phyloP scores from a whole-genome alignment of 2,329 filamentous ascomycete species.

The Exophiala xenobiotica region DNA sequence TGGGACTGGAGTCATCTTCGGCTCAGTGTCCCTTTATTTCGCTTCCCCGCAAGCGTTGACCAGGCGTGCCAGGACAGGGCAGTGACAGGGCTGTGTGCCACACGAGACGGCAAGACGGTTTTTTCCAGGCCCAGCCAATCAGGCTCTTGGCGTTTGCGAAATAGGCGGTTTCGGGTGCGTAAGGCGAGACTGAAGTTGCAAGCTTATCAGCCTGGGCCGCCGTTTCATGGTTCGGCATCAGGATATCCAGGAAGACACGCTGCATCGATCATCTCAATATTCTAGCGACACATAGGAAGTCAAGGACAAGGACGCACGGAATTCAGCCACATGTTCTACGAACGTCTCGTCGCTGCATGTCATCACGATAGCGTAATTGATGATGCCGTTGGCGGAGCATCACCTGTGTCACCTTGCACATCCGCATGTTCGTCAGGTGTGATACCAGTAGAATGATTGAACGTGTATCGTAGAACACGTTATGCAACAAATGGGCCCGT shows the following conservation, averaged over 20 bases:
- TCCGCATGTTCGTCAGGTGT: not conserved
- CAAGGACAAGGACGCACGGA: not conserved
- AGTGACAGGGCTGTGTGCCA: not conserved
- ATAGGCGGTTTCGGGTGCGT: not conserved
- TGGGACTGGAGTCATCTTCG: constrained; percentile 2
- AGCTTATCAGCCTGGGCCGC: no score
- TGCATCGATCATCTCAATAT: not conserved
- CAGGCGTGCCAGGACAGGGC: no score
- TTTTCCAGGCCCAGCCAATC: not conserved
- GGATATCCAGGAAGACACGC: not conserved
- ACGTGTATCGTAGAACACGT: not conserved
- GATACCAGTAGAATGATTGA: not conserved
- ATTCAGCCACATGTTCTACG: not conserved
- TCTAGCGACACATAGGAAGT: not conserved
- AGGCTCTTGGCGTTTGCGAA: not conserved
- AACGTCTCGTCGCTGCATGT: not conserved
- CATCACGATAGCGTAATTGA: not conserved
- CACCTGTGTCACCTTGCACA: not conserved
- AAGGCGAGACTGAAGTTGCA: no score
- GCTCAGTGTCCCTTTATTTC: not conserved
- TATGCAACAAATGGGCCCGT: not conserved
- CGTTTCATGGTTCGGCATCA: not conserved
- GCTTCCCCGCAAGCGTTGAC: not conserved
- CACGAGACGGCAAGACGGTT: not conserved
- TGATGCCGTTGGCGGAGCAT: not conserved